A percentile compares a stretch with the other conserved stretches of the same genome.
phyloP scores from a whole-genome alignment of 305 asterid genomes.

The Stenogyne calaminthoides region DNA sequence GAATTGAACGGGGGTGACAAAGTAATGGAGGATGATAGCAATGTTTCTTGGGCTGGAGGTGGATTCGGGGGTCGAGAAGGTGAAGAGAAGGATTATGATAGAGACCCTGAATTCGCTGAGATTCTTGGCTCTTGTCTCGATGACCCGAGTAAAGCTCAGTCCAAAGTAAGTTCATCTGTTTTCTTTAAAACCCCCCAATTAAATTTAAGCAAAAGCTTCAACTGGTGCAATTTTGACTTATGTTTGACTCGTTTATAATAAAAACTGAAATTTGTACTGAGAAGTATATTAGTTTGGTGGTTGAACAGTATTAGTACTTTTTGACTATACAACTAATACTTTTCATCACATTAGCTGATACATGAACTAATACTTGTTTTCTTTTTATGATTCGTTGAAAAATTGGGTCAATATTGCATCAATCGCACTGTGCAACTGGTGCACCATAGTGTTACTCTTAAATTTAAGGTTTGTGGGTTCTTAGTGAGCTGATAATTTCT shows the following conservation, averaged over 20 bases:
- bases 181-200: background rate
- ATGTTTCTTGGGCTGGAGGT: constrained; percentile 42
- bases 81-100: constrained; percentile 71
- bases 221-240: too few relatives aligned
- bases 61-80: constrained; percentile 37
- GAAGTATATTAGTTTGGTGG: too few relatives aligned
- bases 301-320: too few relatives aligned
- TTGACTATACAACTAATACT: too few relatives aligned
- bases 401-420: too few relatives aligned
- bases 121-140: constrained; percentile 73
- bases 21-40: constrained; percentile 38
- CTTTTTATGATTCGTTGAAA: too few relatives aligned
- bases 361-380: too few relatives aligned
- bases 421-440: too few relatives aligned
- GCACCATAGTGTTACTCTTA: too few relatives aligned
- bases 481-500: background rate
- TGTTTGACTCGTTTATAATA: too few relatives aligned
- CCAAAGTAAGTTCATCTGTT: constrained; percentile 55
- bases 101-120: constrained; percentile 89
- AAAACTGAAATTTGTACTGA: too few relatives aligned
- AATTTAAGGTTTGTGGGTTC: background rate
- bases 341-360: too few relatives aligned
- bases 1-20: constrained; percentile 34
- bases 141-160: constrained; percentile 81
- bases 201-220: background rate